A percentile compares a stretch with the other conserved stretches of the same genome.
Conservation (phyloP, 2,329 filamentous ascomycete species). For the Aureobasidium sp. region DNA sequence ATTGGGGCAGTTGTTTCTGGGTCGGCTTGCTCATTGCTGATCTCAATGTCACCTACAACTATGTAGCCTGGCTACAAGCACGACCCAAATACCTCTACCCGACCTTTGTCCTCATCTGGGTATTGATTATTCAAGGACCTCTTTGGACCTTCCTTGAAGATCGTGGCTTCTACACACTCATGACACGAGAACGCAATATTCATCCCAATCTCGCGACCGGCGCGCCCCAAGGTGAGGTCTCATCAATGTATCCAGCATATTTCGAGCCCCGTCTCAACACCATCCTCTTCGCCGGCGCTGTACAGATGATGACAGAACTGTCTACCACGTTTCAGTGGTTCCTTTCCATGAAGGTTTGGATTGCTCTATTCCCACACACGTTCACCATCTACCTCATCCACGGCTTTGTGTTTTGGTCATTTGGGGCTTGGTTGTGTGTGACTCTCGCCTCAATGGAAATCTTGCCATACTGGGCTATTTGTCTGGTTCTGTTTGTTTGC, state of each 20-base stretch:
- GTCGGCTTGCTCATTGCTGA: slow-evolving; percentile 39
- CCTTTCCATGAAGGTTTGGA: slow-evolving; percentile 31
- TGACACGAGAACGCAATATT: slow-evolving; percentile 33
- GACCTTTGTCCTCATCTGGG: slow-evolving; percentile 22
- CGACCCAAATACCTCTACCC: slow-evolving; percentile 31
- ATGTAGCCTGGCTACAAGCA: slow-evolving; percentile 30
- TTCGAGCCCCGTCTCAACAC: slow-evolving; percentile 36
- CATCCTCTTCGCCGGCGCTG: slow-evolving; percentile 30
- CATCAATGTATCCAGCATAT: slow-evolving; percentile 34
- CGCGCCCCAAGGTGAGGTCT: slow-evolving; percentile 27
- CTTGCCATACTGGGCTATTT: slow-evolving; percentile 27
- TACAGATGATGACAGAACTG: slow-evolving; percentile 29
- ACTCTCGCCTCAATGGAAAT: slow-evolving; percentile 23
- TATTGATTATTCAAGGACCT: slow-evolving; percentile 17
- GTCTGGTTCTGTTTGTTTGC: slow-evolving; percentile 28
- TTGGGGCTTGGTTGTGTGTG: slow-evolving; percentile 30
- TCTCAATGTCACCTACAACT: slow-evolving; percentile 39
- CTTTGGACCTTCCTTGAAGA: slow-evolving; percentile 30
- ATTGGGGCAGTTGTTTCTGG: slow-evolving; percentile 40
- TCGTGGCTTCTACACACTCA: slow-evolving; percentile 31
- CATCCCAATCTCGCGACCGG: slow-evolving; percentile 35
- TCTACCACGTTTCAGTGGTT: slow-evolving; percentile 32
- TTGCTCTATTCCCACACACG: slow-evolving; percentile 39
- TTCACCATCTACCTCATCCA: slow-evolving; percentile 43
- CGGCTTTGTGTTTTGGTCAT: slow-evolving; percentile 38